Evolutionary conservation across 192 early-diverging fungal genomes (phyloP).

Genomic region (Allomyces macrogynus): DNA sequence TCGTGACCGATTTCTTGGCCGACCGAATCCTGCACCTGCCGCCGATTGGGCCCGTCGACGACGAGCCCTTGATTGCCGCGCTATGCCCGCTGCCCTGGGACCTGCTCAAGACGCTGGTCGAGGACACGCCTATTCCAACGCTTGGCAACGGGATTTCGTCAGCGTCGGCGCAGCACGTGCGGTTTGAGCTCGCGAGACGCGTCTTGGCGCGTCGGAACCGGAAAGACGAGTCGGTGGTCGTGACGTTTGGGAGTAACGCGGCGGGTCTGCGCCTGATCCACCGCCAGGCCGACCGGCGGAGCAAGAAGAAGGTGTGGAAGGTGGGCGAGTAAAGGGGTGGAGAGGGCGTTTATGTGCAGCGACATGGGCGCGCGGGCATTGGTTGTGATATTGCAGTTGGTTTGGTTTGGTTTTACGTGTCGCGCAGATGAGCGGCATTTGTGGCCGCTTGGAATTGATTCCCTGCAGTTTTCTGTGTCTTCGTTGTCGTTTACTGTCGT

Average conservation of each 20-base stretch:
- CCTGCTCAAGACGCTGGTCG: neutral
- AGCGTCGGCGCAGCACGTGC: neutral
- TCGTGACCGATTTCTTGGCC: neutral
- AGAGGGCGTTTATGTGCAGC: no score
- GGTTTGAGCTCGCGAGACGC: neutral
- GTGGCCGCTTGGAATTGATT: no score
- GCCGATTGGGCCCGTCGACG: neutral
- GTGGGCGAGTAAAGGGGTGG: neutral
- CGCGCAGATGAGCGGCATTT: no score
- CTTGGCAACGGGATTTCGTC: neutral
- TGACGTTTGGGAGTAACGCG: neutral
- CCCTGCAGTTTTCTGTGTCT: no score
- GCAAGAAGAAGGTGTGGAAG: neutral
- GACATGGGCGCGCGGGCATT: no score
- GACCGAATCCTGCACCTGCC: neutral
- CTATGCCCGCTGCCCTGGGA: neutral
- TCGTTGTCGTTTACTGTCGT: no score
- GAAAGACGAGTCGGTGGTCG: neutral
- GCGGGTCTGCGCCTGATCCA: neutral
- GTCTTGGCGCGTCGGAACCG: neutral
- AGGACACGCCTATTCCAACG: neutral
- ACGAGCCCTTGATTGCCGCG: neutral
- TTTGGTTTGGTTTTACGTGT: no score
- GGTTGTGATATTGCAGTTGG: no score
- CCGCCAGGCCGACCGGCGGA: neutral